Evolutionary conservation across 768 basidiomycete species (phyloP).

Genomic region (Ramaria rubella): DNA sequence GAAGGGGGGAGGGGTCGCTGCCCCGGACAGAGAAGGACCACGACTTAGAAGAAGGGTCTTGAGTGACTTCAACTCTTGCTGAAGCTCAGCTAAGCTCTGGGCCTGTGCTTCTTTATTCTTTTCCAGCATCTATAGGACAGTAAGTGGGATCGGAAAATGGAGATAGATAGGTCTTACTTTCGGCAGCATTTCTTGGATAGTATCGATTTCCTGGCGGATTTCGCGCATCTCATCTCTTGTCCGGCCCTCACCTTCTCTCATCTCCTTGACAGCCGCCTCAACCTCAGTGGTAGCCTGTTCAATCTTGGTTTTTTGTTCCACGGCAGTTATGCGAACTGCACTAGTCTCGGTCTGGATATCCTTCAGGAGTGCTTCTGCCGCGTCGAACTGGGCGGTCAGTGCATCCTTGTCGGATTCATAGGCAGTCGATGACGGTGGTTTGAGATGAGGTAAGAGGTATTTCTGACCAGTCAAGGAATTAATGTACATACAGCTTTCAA

Average conservation of each 20-base stretch:
- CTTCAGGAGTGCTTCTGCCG: constrained; percentile 70
- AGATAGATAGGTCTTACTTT: constrained; percentile 49
- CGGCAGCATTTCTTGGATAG: constrained; percentile 86
- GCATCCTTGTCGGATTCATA: constrained; percentile 86
- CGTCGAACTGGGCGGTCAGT: constrained; percentile 84
- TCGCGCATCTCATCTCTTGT: constrained; percentile 86
- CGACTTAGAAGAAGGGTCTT: constrained; percentile 83
- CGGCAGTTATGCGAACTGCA: constrained; percentile 64
- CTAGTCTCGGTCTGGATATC: constrained; percentile 76
- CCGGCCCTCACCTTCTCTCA: constrained; percentile 70
- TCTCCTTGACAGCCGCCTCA: constrained; percentile 60
- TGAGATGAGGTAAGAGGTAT: constrained; percentile 85
- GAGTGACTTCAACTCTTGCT: constrained; percentile 90
- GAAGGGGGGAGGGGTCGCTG: constrained; percentile 37
- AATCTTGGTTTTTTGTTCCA: constrained; percentile 68
- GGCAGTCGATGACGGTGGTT: constrained; percentile 79
- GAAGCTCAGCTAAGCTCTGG: constrained; percentile 77
- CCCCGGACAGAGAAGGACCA: constrained; percentile 43
- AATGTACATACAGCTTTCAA: not conserved
- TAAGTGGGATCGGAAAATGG: constrained; percentile 1
- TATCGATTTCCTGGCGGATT: constrained; percentile 85
- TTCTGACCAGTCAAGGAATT: constrained; percentile 47
- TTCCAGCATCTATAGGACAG: constrained; percentile 78
- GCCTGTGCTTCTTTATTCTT: constrained; percentile 84
- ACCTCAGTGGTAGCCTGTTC: constrained; percentile 69